Evolutionary conservation across 2,329 filamentous ascomycete species (phyloP), one percentile per base, ranked within the genome.

Genomic region (Metarhizium brunneum): DNA sequence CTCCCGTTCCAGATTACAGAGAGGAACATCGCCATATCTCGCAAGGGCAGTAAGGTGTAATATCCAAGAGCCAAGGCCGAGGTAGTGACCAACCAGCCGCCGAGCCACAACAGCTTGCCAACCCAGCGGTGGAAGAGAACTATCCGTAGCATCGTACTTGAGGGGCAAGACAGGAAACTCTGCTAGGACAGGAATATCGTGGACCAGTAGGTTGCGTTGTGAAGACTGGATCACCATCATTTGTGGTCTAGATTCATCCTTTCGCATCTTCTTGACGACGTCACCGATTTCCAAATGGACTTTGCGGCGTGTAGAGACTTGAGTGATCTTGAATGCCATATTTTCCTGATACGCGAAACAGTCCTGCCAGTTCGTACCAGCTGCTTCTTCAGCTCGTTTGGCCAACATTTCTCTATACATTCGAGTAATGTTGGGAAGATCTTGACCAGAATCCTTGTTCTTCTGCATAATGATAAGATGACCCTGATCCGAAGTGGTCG

Each of bases 1-100:
- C 62, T 97, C 94, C 47, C 86, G 86, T 69, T 97, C 94, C 36
- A 99, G 75, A 64, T 99, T 99, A 72, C 94, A 97, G 7, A 99
- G 78, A 1, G 94, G 94, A 4, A 99, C 84, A 68, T 97, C 90
- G 30, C 94, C 94, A 67, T 97, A 97, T 59, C 90, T 82, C 50
- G 94, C 88, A 54, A 99, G 81, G 50, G 91, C 86, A 30, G 90
- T 87, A 18, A 99, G 78, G 71, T 99, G 92, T 45, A 90, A 74
- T 48, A 99, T 82, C 92, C 94, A 99, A 0, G 88, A 86, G 1
- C 91, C 90, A n/a, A 99, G 81, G 56, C 90, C 90, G 14, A 99
- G 81, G 67, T 96, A 99, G 65, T 96, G 90, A 32, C 86, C 86
- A 8, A 97, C 86, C 10, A 97, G 75, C 30, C 92, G 84, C 64